Percentiles rank a stretch among this genome's conserved stretches.
phyloP scores from a whole-genome alignment of 495 filamentous ascomycete species.

The Podospora pseudoanserina region DNA sequence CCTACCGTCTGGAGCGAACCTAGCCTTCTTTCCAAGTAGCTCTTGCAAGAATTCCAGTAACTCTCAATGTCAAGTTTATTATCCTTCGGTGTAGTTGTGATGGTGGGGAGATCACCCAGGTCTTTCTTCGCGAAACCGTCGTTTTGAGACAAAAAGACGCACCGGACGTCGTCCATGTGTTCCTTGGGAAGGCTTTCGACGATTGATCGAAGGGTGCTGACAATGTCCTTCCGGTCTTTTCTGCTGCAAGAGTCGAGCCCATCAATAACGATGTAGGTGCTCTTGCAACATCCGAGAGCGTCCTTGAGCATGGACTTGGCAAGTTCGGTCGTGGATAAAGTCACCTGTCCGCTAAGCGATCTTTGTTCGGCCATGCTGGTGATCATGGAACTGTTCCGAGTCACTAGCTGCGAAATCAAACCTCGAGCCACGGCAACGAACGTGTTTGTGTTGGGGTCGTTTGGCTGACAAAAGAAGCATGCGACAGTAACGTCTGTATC shows the following conservation, averaged over 20 bases:
- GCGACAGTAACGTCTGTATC: background rate
- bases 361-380: background rate
- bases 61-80: background rate
- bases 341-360: background rate
- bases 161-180: background rate
- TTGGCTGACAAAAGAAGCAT: background rate
- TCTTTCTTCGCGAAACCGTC: background rate
- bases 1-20: background rate
- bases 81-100: background rate
- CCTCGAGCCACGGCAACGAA: constrained; percentile 3
- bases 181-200: background rate
- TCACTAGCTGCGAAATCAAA: background rate
- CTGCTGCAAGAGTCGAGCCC: constrained; percentile 3
- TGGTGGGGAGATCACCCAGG: background rate
- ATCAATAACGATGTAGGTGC: background rate
- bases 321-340: background rate
- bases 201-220: background rate
- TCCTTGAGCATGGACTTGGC: background rate
- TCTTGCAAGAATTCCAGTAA: background rate
- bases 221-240: background rate
- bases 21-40: background rate
- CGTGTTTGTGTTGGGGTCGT: background rate
- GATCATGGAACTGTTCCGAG: background rate
- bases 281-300: background rate
- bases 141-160: background rate